Evolutionary conservation across 192 early-diverging fungal genomes (phyloP).

Genomic region (Umbelopsis vinacea): DNA sequence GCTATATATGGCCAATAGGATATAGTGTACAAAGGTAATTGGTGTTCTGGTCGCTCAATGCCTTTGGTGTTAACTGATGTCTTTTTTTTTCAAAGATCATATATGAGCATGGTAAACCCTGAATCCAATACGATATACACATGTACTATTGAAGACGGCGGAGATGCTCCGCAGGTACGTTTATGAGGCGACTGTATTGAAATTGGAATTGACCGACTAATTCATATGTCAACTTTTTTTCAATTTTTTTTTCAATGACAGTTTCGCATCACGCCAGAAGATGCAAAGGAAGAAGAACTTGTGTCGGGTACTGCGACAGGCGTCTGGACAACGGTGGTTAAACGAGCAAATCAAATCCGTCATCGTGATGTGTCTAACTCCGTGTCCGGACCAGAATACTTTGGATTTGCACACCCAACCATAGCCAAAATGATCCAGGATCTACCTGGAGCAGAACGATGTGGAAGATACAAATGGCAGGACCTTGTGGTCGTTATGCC

Average conservation of each 20-base stretch:
- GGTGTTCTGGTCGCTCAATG: not conserved
- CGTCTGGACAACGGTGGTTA: conserved; percentile 74
- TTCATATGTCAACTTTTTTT: too few relatives aligned
- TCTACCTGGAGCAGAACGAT: conserved; percentile 67
- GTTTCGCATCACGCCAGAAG: conserved; percentile 74
- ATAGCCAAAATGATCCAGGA: conserved; percentile 80
- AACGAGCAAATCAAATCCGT: conserved; percentile 71
- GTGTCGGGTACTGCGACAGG: conserved; percentile 70
- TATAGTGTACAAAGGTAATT: conserved; percentile 62
- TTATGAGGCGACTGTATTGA: not conserved
- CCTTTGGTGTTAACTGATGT: not conserved
- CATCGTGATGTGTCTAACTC: conserved; percentile 68
- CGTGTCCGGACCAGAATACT: conserved; percentile 83
- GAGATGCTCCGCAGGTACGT: conserved; percentile 57
- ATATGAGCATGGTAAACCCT: conserved; percentile 70
- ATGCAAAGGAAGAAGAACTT: conserved; percentile 61
- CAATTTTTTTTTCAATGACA: conserved; percentile 10
- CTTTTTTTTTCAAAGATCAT: conserved; percentile 42
- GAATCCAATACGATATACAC: conserved; percentile 62
- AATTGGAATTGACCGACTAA: not conserved
- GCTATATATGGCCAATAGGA: conserved; percentile 84
- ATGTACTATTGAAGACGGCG: conserved; percentile 70
- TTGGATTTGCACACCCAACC: conserved; percentile 80
- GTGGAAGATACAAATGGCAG: conserved; percentile 63
- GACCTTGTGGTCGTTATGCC: conserved; percentile 27